Percentiles rank a stretch among this genome's conserved stretches.
Evolutionary conservation across 495 filamentous ascomycete genomes (phyloP).

Genomic region (Cudoniella acicularis): DNA sequence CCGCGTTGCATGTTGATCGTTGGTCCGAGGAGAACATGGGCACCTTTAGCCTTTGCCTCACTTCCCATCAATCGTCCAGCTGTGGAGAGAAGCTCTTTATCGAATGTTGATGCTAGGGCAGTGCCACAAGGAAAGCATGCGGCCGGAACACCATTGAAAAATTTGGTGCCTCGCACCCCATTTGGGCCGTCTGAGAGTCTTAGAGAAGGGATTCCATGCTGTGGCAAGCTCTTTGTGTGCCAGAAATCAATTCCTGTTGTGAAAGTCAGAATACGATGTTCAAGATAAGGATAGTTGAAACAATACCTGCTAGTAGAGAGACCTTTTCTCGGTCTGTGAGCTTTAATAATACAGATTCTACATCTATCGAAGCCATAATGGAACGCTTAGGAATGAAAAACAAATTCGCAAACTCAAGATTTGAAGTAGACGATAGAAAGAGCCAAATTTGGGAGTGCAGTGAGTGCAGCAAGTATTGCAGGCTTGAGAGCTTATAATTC

Average conservation of each 20-base stretch:
- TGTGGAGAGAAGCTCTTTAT: slow-evolving; percentile 55
- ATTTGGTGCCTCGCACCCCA: slow-evolving; percentile 68
- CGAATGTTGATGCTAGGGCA: slow-evolving; percentile 68
- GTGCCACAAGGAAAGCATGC: slow-evolving; percentile 69
- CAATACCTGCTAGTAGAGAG: slow-evolving; percentile 54
- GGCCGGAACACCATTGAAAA: slow-evolving; percentile 65
- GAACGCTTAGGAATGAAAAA: background rate
- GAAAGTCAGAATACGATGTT: slow-evolving; percentile 6
- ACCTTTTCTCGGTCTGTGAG: slow-evolving; percentile 60
- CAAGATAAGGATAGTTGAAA: background rate
- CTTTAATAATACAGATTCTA: slow-evolving; percentile 59
- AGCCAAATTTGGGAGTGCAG: too few relatives aligned
- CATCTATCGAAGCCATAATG: slow-evolving; percentile 35
- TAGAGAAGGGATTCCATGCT: slow-evolving; percentile 56
- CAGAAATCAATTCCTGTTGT: slow-evolving; percentile 57
- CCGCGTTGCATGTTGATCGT: slow-evolving; percentile 76
- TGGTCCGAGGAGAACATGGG: slow-evolving; percentile 68
- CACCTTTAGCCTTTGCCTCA: slow-evolving; percentile 66
- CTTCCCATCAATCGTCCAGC: slow-evolving; percentile 62
- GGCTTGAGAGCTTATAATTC: too few relatives aligned
- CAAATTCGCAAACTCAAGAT: background rate
- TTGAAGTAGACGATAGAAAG: background rate
- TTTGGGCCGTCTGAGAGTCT: slow-evolving; percentile 74
- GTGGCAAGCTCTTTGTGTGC: slow-evolving; percentile 56
- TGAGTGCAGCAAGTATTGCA: too few relatives aligned